phyloP scores from a whole-genome alignment of 2,329 filamentous ascomycete species.

The Sporothrix euskadiensis region DNA sequence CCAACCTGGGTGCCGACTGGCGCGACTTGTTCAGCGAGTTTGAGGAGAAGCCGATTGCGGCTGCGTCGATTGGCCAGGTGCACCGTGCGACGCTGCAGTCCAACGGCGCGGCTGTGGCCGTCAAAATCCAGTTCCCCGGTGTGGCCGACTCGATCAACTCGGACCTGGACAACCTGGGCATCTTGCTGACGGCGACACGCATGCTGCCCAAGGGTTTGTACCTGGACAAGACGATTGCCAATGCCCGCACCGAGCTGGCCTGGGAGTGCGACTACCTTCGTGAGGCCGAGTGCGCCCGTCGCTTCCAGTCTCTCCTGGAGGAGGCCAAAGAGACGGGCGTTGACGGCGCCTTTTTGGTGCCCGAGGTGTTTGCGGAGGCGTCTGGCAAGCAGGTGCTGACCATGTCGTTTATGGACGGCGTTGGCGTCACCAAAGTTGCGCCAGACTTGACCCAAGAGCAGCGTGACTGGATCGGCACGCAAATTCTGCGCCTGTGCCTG shows the following conservation, averaged over 20 bases:
- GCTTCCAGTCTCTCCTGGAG: conserved; percentile 76
- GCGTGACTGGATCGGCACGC: conserved; percentile 92
- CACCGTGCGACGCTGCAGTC: conserved; percentile 80
- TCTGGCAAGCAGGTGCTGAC: conserved; percentile 53
- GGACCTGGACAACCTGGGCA: conserved; percentile 87
- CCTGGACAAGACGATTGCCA: conserved; percentile 95
- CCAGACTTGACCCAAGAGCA: conserved; percentile 75
- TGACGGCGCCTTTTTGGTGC: conserved; percentile 70
- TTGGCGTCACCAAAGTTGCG: conserved; percentile 75
- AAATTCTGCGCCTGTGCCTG: conserved; percentile 87
- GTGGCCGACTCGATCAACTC: conserved; percentile 96
- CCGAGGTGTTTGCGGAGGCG: conserved; percentile 41
- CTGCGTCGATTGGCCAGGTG: conserved; percentile 95
- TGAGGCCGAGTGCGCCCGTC: conserved; percentile 76
- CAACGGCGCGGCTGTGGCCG: conserved; percentile 75
- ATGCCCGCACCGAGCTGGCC: conserved; percentile 83
- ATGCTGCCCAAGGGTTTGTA: conserved; percentile 90
- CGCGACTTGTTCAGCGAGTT: conserved; percentile 79
- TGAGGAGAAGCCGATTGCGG: conserved; percentile 88
- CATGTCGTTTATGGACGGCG: conserved; percentile 86
- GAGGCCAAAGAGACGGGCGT: conserved; percentile 35
- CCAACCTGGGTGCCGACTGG: conserved; percentile 83
- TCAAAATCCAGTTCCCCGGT: conserved; percentile 97
- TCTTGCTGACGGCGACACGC: conserved; percentile 86
- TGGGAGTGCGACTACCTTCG: conserved; percentile 97